These are phyloP conservation scores for Pleurostoma richardsiae DNA, from an alignment of 2,329 filamentous ascomycete genomes.

Conservation along the genomic window DNA sequence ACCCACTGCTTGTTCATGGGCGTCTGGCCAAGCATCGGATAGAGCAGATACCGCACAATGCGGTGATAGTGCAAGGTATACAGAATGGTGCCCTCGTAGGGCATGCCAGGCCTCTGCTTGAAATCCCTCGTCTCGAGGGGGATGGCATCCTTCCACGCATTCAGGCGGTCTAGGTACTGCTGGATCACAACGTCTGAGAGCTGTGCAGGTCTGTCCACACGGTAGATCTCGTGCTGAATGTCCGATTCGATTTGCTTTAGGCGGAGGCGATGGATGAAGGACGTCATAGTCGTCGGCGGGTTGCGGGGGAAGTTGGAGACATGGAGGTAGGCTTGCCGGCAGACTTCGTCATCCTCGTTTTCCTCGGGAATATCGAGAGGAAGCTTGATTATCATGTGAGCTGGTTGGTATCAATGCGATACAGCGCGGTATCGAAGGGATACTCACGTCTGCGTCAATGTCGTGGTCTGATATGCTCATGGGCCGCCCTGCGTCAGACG, in stretches of 20 bases:
- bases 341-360: constrained; percentile 13
- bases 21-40: constrained; percentile 18
- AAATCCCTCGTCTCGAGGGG: constrained; percentile 18
- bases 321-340: constrained; percentile 15
- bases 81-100: constrained; percentile 19
- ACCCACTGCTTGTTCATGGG: constrained; percentile 20
- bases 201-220: constrained; percentile 16
- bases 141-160: constrained; percentile 18
- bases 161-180: constrained; percentile 16
- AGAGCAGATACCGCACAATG: constrained; percentile 19
- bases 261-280: constrained; percentile 20
- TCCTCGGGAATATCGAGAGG: constrained; percentile 21
- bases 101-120: constrained; percentile 16
- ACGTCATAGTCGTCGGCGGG: constrained; percentile 18
- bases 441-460: constrained; percentile 16
- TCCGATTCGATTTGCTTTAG: constrained; percentile 23
- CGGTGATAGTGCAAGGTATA: constrained; percentile 24
- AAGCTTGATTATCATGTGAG: constrained; percentile 2
- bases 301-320: constrained; percentile 14
- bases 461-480: constrained; percentile 22
- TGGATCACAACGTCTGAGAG: constrained; percentile 16
- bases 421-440: too few relatives aligned
- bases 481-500: constrained; percentile 16
- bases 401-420: background rate
- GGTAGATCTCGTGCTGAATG: constrained; percentile 20